Evolutionary conservation across 192 early-diverging fungal species (phyloP).

Genomic region (Umbelopsis sp.): DNA sequence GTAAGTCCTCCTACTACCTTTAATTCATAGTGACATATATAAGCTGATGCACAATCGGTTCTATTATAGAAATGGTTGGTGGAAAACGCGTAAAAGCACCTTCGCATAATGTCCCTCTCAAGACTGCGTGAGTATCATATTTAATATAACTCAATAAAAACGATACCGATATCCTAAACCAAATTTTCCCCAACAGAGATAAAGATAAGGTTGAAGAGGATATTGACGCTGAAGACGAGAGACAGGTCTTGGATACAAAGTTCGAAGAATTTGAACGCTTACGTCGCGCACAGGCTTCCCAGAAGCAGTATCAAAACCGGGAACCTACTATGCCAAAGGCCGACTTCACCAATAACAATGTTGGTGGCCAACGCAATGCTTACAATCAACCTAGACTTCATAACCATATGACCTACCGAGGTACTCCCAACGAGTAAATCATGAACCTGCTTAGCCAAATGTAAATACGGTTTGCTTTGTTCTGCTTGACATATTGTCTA

Average conservation of each 20-base stretch:
- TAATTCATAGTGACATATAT: not conserved
- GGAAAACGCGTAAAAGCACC: conserved; percentile 12
- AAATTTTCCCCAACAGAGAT: not conserved
- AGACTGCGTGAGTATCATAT: not conserved
- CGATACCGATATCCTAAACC: not conserved
- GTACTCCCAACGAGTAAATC: not conserved
- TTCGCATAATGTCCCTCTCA: conserved; percentile 4
- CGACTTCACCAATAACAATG: not conserved
- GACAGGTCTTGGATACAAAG: not conserved
- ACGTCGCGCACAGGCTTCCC: not conserved
- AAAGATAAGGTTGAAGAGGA: not conserved
- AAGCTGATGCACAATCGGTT: not conserved
- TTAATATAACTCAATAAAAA: too few relatives aligned
- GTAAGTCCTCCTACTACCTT: not conserved
- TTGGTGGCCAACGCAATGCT: not conserved
- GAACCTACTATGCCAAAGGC: not conserved
- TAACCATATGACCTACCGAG: conserved; percentile 8
- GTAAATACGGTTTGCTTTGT: conserved; percentile 2
- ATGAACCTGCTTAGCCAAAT: not conserved
- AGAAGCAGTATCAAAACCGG: not conserved
- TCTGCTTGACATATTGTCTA: not conserved
- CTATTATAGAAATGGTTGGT: not conserved
- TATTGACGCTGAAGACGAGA: not conserved
- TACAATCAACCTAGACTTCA: conserved; percentile 18
- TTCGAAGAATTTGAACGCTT: conserved; percentile 8